These are phyloP conservation scores for Xylaria sp. DNA, from an alignment of 2,329 filamentous ascomycete species.

Conservation along the genomic window DNA sequence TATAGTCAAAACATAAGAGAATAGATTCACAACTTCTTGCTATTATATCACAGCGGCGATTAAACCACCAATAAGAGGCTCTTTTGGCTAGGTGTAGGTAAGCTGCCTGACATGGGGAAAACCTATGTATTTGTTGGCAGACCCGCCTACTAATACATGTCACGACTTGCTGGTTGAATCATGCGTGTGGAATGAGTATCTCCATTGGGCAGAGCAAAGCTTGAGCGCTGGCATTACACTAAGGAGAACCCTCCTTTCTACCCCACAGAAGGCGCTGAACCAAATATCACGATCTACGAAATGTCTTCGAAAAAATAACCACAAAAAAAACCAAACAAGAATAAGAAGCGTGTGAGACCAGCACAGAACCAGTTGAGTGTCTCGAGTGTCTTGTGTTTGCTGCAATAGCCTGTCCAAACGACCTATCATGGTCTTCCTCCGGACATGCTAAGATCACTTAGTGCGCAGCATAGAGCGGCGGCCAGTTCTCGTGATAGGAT, in stretches of 20 bases:
- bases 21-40: background rate
- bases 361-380: background rate
- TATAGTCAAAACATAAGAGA: too few relatives aligned
- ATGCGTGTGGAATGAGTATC: slow-evolving; percentile 21
- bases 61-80: slow-evolving; percentile 18
- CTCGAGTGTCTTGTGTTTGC: slow-evolving; percentile 1
- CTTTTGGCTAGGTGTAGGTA: slow-evolving; percentile 22
- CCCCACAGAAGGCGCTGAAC: slow-evolving; percentile 17
- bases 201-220: slow-evolving; percentile 17
- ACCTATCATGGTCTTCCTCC: slow-evolving; percentile 23
- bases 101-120: slow-evolving; percentile 21
- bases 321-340: background rate
- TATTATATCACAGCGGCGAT: slow-evolving; percentile 13
- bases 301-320: background rate
- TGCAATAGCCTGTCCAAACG: background rate
- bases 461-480: slow-evolving; percentile 20
- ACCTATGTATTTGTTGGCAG: slow-evolving; percentile 4
- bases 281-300: slow-evolving; percentile 23
- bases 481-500: background rate
- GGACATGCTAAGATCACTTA: background rate
- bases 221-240: slow-evolving; percentile 16
- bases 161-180: slow-evolving; percentile 17
- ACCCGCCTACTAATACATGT: slow-evolving; percentile 19
- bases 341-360: slow-evolving; percentile 11
- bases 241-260: slow-evolving; percentile 14